Conservation (phyloP, 768 basidiomycete genomes). For the Termitomyces sp. region DNA sequence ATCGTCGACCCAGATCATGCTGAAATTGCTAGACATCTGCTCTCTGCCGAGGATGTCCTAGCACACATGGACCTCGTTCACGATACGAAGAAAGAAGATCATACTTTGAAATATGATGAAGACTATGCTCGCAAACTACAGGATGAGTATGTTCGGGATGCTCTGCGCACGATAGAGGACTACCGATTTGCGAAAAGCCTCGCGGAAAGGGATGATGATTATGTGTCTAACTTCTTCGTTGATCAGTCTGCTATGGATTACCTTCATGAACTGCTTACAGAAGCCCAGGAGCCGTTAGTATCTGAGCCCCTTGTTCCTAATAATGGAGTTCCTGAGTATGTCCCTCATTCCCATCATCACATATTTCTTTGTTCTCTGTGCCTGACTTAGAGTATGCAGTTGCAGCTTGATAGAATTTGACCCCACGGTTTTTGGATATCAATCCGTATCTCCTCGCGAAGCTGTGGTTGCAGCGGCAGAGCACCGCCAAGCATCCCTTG, state of each 20-base stretch:
- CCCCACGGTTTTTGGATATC: neutral
- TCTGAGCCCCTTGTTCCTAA: neutral
- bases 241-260: constrained; percentile 41
- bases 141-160: constrained; percentile 28
- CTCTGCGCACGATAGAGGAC: constrained; percentile 33
- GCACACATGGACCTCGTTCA: constrained; percentile 38
- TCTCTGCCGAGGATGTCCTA: constrained; percentile 39
- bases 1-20: constrained; percentile 16
- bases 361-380: neutral
- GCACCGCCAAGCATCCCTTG: constrained; percentile 4
- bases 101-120: constrained; percentile 20
- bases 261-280: constrained; percentile 36
- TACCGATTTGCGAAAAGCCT: constrained; percentile 39
- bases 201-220: constrained; percentile 34
- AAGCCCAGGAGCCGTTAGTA: constrained; percentile 16
- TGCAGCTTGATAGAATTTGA: neutral
- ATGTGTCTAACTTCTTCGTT: constrained; percentile 25
- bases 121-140: constrained; percentile 44
- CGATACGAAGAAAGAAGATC: constrained; percentile 36
- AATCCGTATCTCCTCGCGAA: neutral
- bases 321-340: neutral
- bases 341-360: neutral
- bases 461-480: neutral
- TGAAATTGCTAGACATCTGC: constrained; percentile 35
- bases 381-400: neutral